Base-by-base conservation (phyloP, 352 stramenopile species). In the Globisporangium nodosum region DNA sequence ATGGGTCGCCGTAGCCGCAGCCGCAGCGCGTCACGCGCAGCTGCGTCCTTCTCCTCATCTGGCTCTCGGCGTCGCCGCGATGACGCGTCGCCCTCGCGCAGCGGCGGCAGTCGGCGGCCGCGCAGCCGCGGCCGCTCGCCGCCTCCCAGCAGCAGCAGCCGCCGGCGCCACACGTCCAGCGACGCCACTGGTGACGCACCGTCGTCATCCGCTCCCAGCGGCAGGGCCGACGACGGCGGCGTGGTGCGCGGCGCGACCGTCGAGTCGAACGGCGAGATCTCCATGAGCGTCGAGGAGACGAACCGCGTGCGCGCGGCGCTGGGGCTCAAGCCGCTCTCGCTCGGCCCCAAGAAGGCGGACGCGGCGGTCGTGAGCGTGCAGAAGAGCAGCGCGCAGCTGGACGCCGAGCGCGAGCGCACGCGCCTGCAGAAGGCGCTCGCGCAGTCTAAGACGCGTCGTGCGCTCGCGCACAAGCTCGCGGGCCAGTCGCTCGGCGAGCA, bases 281-380 rank as follows among this genome's bases (percentile, higher is more conserved):
- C 79, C 16, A 78, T 92, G 59, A 92, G 77, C 50, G 71, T 94
- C 56, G 82, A 94, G 46, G 85, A 92, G 61, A 94, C 82, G 35
- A 94, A 94, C 68, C 73, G 73, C 42, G 53, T 94, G 54, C 85
- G 85, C 54, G 31, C 72, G 12, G 76, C 77, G 13, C 64, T 94
- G 45, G 85, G 85, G 0, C 66, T 94, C 37, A 94, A 94, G 50
- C 85, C 82, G 42, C 73, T 94, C 11, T 74, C 68, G 1, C 61
- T 84, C 3, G 74, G 70, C 8, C 63, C 69, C 2, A 85, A 80
- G 59, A 76, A 73, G 15, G 67, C 84, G 15, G 21, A 24, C 21
- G 60, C 70, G 35, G 73, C 74, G 18, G 73, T 85, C 2, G 79
- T 92, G 1, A 87, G 76, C 63, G 61, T 92, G 15, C 71, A 87